These are phyloP conservation scores for Geotrichum reessii DNA, from an alignment of 1,139 yeast genomes.

Conservation along the genomic window DNA sequence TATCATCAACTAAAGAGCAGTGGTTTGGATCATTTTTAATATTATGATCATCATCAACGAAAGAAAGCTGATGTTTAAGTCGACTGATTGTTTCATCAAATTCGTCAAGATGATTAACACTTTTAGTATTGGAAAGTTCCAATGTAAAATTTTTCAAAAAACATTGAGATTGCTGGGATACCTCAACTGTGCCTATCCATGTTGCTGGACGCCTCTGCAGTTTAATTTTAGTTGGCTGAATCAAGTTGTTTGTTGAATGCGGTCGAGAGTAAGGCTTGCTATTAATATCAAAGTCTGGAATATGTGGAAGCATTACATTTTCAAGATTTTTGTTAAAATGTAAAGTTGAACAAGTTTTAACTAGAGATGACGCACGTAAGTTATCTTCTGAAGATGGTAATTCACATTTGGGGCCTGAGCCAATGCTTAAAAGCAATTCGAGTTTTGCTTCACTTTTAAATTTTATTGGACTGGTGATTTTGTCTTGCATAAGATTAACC, in stretches of 20 bases:
- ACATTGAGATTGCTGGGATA: not conserved
- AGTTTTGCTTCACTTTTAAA: not conserved
- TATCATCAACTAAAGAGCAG: not conserved
- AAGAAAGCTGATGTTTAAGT: not conserved
- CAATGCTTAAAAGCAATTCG: not conserved
- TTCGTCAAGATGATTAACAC: not conserved
- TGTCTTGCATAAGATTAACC: not conserved
- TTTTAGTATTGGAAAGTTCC: not conserved
- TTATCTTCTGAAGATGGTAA: not conserved
- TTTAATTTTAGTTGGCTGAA: not conserved
- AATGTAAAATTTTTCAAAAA: not conserved
- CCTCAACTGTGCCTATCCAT: conserved; percentile 1
- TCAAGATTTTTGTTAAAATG: not conserved
- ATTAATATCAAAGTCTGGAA: not conserved
- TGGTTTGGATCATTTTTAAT: not conserved
- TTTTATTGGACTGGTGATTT: not conserved
- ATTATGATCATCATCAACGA: not conserved
- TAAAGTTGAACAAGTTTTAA: not conserved
- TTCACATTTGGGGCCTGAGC: not conserved
- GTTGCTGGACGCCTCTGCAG: conserved; percentile 5
- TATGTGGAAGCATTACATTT: not conserved
- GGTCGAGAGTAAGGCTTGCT: not conserved
- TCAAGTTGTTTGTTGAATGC: not conserved
- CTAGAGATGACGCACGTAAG: not conserved
- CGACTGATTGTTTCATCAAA: not conserved